Evolutionary conservation across 106 monocot species (phyloP), one percentile per base, ranked within the genome.

Genomic region (Dioscorea alata): DNA sequence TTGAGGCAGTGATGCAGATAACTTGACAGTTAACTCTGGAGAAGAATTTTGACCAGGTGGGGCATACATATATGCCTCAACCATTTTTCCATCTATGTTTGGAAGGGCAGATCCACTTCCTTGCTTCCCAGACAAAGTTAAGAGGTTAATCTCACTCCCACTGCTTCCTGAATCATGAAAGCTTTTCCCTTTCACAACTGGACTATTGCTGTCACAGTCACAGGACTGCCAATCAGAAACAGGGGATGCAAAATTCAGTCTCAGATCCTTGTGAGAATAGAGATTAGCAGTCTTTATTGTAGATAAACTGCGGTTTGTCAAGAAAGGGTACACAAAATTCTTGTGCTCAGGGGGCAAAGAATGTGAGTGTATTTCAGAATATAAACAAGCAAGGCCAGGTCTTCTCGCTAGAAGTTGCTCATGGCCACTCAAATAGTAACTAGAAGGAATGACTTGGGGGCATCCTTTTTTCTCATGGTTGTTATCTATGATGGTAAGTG

Each of bases 11-110:
- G 79, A 65, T 66, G 78, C 82, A 54, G 74, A 81, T 22, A 92
- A 68, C 70, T 78, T 86, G 48, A 99, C 97, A 50, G 83, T 68
- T 77, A 78, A 52, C 71, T 90, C 89, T 58, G 76, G 73, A 66
- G 69, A 53, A 77, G 83, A 57, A 34, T 63, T 69, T 75, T 81
- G 69, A 31, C 67, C 70, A 66, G 53, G 33, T 69, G 89, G 89
- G 76, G 77, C 65, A 77, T 89, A 99, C 78, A 99, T 92, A 72
- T 69, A 81, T 73, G 89, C 78, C 54, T 79, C 84, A 64, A 81
- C 81, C 42, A 70, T 75, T 82, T 60, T 77, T 51, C 64, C 67
- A n/a, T 54, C 48, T 71, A 59, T 65, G 16, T 68, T 76, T 51
- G 71, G 60, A 12, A 34, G 6, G 69, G 57, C 31, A 28, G 23